Evolutionary conservation across 306 rosid genomes (phyloP).

Genomic region (Alnus glutinosa): DNA sequence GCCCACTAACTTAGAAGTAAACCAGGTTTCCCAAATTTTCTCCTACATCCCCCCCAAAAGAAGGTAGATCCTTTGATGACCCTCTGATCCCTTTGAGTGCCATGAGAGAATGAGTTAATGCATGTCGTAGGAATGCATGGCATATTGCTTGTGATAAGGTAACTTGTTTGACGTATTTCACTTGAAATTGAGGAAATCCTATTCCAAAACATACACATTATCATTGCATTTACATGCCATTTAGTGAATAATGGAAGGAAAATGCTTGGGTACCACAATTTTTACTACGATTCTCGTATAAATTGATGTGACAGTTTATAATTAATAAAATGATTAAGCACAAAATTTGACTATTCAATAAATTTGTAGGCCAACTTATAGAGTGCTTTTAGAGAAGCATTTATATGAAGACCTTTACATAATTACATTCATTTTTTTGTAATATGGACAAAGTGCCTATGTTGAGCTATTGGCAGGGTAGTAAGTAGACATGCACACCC

Average conservation of each 20-base stretch:
- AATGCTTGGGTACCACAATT: too few relatives aligned
- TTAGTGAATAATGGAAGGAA: neutral
- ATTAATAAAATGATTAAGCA: too few relatives aligned
- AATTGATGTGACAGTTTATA: too few relatives aligned
- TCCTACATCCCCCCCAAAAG: constrained; percentile 22
- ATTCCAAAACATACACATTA: too few relatives aligned
- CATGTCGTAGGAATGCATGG: neutral
- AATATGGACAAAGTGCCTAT: too few relatives aligned
- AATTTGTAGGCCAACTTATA: neutral
- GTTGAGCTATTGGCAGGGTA: neutral
- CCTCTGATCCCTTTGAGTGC: neutral
- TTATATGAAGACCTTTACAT: neutral
- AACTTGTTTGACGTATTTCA: neutral
- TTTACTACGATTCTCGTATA: too few relatives aligned
- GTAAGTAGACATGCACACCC: too few relatives aligned
- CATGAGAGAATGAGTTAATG: neutral
- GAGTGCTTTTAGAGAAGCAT: neutral
- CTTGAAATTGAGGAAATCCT: too few relatives aligned
- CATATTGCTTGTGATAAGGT: neutral
- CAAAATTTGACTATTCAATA: too few relatives aligned
- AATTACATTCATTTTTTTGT: neutral
- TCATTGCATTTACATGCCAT: neutral
- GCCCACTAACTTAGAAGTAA: constrained; percentile 24
- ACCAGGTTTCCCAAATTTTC: constrained; percentile 12
- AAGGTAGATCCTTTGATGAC: constrained; percentile 4